Evolutionary conservation across 2,329 filamentous ascomycete genomes (phyloP), one percentile per base, ranked within the genome.

Genomic region (Aspergillaceae sp.): DNA sequence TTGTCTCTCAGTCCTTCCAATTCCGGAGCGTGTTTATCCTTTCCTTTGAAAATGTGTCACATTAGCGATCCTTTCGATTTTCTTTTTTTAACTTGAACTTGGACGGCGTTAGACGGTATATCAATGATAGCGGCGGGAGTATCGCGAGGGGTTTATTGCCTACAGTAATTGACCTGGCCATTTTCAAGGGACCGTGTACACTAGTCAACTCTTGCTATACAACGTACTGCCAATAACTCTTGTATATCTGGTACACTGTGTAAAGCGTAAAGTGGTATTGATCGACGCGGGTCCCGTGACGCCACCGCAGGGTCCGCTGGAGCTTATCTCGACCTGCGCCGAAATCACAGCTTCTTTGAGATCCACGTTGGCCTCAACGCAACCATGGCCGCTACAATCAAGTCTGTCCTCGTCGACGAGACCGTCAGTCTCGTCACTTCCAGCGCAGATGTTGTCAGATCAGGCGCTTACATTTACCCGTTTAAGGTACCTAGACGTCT

Each of bases 381-480:
- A 19, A 46, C 32, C 28, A 71, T 72, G 65, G 56, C 67, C 27
- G 19, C 19, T 19, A 73, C 78, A 47, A 75, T 83, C 59, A 79
- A 76, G 62, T 69, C 76, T 44, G 74, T 77, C 27, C 76, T 76
- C 11, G 61, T 79, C 52, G 82, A 90, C 54, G 90, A 96, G 61
- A 82, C 83, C 47, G 74, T 79, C 50, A 80, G 82, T 52, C 78
- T 86, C 46, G 80, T 74, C 54, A 67, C 67, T 10, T 72, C 89
- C 34, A 75, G 87, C 37, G 69, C 75, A 36, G 80, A 87, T 58
- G 86, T 87, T 30, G 79, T 82, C 43, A 80, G 75, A 56, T 94
- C 88, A 52, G 80, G 82, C 42, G 80, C 89, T 27, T 95, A 92
- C 62, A 67, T 94, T 52, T 96, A 95, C 67, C 91, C 91, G 28